Evolutionary conservation across 2,329 filamentous ascomycete species (phyloP).

Genomic region (Orbilia oligospora): DNA sequence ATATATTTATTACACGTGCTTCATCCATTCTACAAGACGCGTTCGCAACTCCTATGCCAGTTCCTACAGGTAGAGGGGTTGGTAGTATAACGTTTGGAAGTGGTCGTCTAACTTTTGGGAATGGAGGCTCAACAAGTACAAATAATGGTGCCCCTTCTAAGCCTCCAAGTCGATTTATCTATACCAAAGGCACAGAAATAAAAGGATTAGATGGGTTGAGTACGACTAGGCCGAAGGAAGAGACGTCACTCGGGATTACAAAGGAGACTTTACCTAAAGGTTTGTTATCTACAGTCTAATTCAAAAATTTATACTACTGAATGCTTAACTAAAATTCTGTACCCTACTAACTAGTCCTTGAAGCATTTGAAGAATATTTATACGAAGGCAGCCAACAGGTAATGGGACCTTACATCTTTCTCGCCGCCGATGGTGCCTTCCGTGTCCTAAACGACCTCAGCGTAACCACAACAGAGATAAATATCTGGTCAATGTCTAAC

Average conservation of each 20-base stretch:
- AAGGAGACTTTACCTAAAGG: slow-evolving; percentile 35
- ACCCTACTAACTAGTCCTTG: slow-evolving; percentile 25
- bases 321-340: no score
- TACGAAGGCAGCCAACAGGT: not conserved
- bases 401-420: slow-evolving; percentile 26
- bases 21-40: slow-evolving; percentile 17
- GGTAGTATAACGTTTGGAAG: slow-evolving; percentile 20
- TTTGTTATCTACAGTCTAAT: not conserved
- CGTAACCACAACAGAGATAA: slow-evolving; percentile 18
- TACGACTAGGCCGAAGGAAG: not conserved
- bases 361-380: slow-evolving; percentile 31
- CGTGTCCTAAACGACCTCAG: slow-evolving; percentile 30
- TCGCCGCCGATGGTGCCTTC: slow-evolving; percentile 23
- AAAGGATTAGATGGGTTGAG: slow-evolving; percentile 26
- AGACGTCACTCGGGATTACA: slow-evolving; percentile 7
- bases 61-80: slow-evolving; percentile 30
- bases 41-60: slow-evolving; percentile 15
- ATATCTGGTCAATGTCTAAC: slow-evolving; percentile 20
- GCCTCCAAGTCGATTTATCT: slow-evolving; percentile 28
- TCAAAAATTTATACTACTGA: no score
- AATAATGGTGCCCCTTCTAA: not conserved
- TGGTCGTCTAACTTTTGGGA: slow-evolving; percentile 24
- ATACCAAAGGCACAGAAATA: not conserved
- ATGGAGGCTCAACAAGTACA: not conserved
- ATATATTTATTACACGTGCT: slow-evolving; percentile 5